These are phyloP conservation scores for Scutellaria barbata DNA, from an alignment of 257 asterid species.

Conservation along the genomic window DNA sequence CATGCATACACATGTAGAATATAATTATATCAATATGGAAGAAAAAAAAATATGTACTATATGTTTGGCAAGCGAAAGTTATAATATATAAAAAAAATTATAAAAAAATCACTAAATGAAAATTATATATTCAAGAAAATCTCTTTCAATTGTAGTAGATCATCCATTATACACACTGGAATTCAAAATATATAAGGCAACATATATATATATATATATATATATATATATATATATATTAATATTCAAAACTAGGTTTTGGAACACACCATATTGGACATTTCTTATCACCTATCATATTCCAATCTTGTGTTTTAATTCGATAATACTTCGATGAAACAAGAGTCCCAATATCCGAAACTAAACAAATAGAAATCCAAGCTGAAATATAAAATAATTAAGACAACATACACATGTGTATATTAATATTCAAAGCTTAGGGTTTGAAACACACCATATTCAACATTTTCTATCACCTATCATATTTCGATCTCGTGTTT, in stretches of 20 bases:
- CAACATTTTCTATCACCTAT: neutral
- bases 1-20: too few species aligned
- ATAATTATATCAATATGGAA: too few species aligned
- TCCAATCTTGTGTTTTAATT: neutral
- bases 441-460: neutral
- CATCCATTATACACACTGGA: too few species aligned
- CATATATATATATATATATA: too few species aligned
- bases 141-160: too few species aligned
- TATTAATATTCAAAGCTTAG: neutral
- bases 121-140: too few species aligned
- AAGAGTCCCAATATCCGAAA: too few species aligned
- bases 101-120: too few species aligned
- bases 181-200: neutral
- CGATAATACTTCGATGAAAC: neutral
- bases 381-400: neutral
- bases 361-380: neutral
- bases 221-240: neutral
- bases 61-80: too few species aligned
- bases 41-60: too few species aligned
- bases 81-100: too few species aligned
- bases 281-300: neutral
- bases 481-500: neutral
- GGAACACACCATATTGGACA: neutral
- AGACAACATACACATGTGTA: neutral
- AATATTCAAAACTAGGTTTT: neutral